A percentile compares a stretch with the other conserved stretches of the same genome.
phyloP scores from a whole-genome alignment of 768 basidiomycete species.

The Kwoniella newhampshirensis region DNA sequence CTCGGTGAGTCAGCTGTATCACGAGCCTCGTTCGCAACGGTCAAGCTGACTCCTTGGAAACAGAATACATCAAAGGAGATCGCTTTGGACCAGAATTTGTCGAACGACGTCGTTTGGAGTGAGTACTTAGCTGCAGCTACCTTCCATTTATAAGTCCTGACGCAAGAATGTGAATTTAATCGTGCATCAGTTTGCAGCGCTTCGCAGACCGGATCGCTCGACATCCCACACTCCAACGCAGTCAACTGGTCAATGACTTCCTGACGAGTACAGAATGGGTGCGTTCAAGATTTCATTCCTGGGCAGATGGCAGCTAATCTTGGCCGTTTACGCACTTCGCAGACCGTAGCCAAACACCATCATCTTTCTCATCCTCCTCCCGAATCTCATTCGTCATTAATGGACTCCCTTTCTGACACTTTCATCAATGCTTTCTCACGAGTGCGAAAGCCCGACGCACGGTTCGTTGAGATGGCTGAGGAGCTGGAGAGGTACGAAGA shows the following conservation, averaged over 20 bases:
- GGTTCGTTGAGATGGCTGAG: constrained; percentile 89
- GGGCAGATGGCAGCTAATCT: not conserved
- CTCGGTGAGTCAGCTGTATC: constrained; percentile 65
- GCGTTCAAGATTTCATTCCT: constrained; percentile 35
- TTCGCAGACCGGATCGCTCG: constrained; percentile 87
- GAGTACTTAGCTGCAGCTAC: constrained; percentile 47
- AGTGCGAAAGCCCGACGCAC: constrained; percentile 93
- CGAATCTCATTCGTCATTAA: constrained; percentile 60
- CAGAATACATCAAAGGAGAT: constrained; percentile 97
- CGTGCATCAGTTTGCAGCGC: constrained; percentile 70
- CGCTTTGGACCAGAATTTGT: constrained; percentile 96
- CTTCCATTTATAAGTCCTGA: too few relatives aligned
- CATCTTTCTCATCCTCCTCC: constrained; percentile 88
- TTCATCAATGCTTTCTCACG: constrained; percentile 93
- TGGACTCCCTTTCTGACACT: constrained; percentile 94
- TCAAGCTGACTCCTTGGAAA: not conserved
- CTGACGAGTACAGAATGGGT: constrained; percentile 99
- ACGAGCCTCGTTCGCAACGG: not conserved
- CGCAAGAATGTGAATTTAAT: too few relatives aligned
- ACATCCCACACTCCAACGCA: constrained; percentile 90
- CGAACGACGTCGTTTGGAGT: constrained; percentile 87
- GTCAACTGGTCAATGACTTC: constrained; percentile 87
- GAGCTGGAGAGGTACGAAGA: constrained; percentile 95
- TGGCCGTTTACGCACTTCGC: constrained; percentile 1
- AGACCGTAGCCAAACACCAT: constrained; percentile 98